Base-by-base conservation (phyloP, 306 rosid species). In the Astragalus glycyphyllos region DNA sequence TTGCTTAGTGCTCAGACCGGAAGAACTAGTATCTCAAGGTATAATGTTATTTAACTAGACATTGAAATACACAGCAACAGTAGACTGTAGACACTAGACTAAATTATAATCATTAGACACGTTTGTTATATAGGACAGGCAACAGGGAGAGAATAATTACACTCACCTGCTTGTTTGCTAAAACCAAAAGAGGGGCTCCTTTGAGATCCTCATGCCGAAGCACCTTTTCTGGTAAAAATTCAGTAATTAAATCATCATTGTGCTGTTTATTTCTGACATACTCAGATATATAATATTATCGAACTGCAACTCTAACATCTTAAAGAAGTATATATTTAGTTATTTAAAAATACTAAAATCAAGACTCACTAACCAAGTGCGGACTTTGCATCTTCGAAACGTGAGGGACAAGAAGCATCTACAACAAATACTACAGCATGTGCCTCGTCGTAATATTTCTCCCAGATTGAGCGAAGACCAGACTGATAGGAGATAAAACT, bases 401-500 rank as follows among this genome's bases (percentile, higher is more conserved):
- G 91, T 1, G 96, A 79, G 2, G 96, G 97, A 68, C 82, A 80
- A 40, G 96, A 48, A 74, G 99, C 97, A 84, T 95, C 99, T 37
- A 91, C 81, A 29, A 95, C 97, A 78, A 82, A 95, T 68, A 95
- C 44, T 70, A 95, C 86, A n/a, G 99, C 99, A 66, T 89, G 97
- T 7, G 99, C 90, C 80, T 95, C 99, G 86, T 95, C 99, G 69
- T 85, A 95, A 77, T 95, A 95, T 62, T 95, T 95, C 85, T 95
- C 99, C 99, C 99, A 95, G 75, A 95, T 91, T 66, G 97, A 91
- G 76, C 96, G 92, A 82, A 95, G 99, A 66, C 99, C 99, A 57
- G 83, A 86, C 97, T 95, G 93, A 58, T 34, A 82, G 55, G 68
- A 69, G 47, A 14, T 48, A 65, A 65, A 66, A 48, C 46, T 56